These are phyloP conservation scores for Gynandropsis gynandra DNA, from an alignment of 345 rosid genomes.

Conservation along the genomic window DNA sequence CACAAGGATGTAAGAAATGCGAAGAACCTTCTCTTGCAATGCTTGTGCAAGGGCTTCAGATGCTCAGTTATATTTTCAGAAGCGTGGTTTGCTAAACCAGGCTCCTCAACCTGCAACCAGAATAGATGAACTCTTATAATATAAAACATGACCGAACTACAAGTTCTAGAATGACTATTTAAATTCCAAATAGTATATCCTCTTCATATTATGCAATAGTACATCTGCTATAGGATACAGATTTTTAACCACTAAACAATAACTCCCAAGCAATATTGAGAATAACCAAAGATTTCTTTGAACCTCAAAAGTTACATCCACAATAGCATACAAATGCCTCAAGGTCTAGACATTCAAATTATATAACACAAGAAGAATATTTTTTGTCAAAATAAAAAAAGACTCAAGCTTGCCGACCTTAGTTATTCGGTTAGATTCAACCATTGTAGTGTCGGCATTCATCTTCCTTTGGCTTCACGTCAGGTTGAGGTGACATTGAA, in stretches of 20 bases:
- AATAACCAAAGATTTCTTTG: background rate
- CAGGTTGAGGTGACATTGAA: slow-evolving; percentile 27
- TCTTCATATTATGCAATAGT: slow-evolving; percentile 9
- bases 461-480: slow-evolving; percentile 40
- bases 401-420: slow-evolving; percentile 37
- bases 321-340: background rate
- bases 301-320: slow-evolving; percentile 3
- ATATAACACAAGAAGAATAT: slow-evolving; percentile 5
- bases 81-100: slow-evolving; percentile 17
- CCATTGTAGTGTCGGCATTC: slow-evolving; percentile 41
- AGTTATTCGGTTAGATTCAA: slow-evolving; percentile 26
- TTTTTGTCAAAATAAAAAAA: slow-evolving; percentile 9
- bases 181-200: slow-evolving; percentile 7
- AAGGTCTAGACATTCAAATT: slow-evolving; percentile 4
- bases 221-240: slow-evolving; percentile 5
- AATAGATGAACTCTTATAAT: slow-evolving; percentile 13
- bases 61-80: slow-evolving; percentile 31
- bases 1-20: slow-evolving; percentile 1
- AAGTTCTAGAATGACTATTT: slow-evolving; percentile 1
- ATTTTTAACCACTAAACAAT: background rate
- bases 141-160: background rate
- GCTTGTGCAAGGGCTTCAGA: slow-evolving; percentile 70
- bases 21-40: slow-evolving; percentile 73
- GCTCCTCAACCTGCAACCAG: slow-evolving; percentile 36
- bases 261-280: background rate